These are phyloP conservation scores for Jasminum sambac DNA, from an alignment of 257 asterid species.

Conservation along the genomic window DNA sequence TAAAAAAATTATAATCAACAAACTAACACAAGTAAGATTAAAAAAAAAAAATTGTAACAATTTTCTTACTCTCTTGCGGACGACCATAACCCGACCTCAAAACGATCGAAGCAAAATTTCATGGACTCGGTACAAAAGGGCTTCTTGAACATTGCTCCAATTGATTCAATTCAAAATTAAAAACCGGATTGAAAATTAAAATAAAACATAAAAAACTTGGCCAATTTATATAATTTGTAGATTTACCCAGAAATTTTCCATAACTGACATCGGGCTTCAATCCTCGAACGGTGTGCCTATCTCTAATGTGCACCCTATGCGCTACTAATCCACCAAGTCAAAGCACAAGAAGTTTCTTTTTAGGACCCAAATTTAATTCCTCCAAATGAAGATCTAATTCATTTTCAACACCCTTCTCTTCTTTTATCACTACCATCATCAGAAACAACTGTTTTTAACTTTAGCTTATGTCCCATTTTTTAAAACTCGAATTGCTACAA, in stretches of 20 bases:
- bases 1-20: neutral
- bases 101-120: constrained; percentile 54
- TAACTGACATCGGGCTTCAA: constrained; percentile 36
- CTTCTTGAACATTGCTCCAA: constrained; percentile 47
- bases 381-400: constrained; percentile 43
- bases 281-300: constrained; percentile 25
- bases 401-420: neutral
- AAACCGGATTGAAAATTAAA: neutral
- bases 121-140: constrained; percentile 55
- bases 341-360: constrained; percentile 58
- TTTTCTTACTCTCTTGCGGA: constrained; percentile 32
- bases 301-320: constrained; percentile 33
- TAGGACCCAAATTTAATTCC: constrained; percentile 53
- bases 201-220: neutral
- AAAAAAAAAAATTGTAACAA: too few species aligned
- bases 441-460: constrained; percentile 23
- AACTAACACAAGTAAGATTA: neutral
- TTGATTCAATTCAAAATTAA: neutral
- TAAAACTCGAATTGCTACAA: neutral
- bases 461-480: constrained; percentile 32
- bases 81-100: constrained; percentile 67
- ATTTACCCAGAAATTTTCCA: constrained; percentile 42
- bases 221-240: neutral
- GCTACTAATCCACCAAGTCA: constrained; percentile 56
- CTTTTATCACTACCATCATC: neutral